Evolutionary conservation across 2,329 filamentous ascomycete species (phyloP).

Genomic region (Alternaria sp.): DNA sequence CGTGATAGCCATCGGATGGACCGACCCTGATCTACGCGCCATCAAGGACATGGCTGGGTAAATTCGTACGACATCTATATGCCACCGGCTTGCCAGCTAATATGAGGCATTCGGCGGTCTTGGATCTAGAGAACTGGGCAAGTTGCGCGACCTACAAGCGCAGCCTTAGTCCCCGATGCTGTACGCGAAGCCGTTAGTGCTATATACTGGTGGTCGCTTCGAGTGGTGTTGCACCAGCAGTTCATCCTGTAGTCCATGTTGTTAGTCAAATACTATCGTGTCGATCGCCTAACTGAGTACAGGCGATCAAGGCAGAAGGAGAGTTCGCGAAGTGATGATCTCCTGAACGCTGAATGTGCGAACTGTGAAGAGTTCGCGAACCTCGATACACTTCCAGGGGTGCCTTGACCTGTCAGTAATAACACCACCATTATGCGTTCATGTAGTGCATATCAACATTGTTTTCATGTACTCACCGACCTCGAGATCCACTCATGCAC

Average conservation of each 20-base stretch:
- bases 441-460: background rate
- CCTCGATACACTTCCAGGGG: background rate
- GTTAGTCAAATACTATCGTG: background rate
- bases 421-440: background rate
- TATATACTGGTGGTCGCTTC: background rate
- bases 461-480: conserved; percentile 1
- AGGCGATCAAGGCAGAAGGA: background rate
- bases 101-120: background rate
- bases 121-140: background rate
- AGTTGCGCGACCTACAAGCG: background rate
- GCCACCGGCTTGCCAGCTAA: background rate
- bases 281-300: background rate
- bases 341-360: background rate
- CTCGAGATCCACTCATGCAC: conserved; percentile 7
- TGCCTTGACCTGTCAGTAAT: background rate
- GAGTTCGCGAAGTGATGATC: background rate
- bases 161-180: background rate
- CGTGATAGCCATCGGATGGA: background rate
- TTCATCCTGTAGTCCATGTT: background rate
- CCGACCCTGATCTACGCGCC: background rate
- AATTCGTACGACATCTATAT: background rate
- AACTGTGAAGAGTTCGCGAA: background rate
- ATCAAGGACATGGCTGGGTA: background rate
- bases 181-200: background rate
- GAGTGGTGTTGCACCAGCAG: background rate